phyloP scores from a whole-genome alignment of 2,329 filamentous ascomycete genomes.

The Aspergillus sp. region DNA sequence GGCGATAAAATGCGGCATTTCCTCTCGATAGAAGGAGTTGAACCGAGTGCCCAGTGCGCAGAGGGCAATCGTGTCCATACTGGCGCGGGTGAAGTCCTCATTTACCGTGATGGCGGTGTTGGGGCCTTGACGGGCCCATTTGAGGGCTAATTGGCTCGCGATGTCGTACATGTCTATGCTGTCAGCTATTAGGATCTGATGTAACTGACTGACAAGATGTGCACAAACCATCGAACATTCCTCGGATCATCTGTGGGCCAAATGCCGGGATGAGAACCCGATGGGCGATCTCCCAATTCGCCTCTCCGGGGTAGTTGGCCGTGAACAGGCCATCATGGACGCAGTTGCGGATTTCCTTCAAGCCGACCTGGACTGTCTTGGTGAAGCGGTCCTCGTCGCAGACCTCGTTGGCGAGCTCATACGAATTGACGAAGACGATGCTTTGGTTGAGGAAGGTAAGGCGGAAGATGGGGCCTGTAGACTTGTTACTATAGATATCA shows the following conservation, averaged over 20 bases:
- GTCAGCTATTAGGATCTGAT: background rate
- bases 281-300: slow-evolving; percentile 65
- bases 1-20: slow-evolving; percentile 67
- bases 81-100: slow-evolving; percentile 69
- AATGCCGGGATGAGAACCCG: slow-evolving; percentile 47
- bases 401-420: slow-evolving; percentile 59
- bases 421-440: slow-evolving; percentile 50
- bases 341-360: slow-evolving; percentile 58
- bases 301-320: slow-evolving; percentile 42
- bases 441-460: slow-evolving; percentile 49
- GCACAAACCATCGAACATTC: slow-evolving; percentile 40
- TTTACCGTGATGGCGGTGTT: slow-evolving; percentile 56
- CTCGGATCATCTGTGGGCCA: slow-evolving; percentile 43
- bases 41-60: slow-evolving; percentile 71
- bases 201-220: background rate
- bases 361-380: slow-evolving; percentile 53
- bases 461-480: slow-evolving; percentile 57
- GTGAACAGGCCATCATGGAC: slow-evolving; percentile 67
- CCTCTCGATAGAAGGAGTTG: slow-evolving; percentile 69
- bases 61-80: slow-evolving; percentile 69
- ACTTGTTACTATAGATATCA: too few relatives aligned
- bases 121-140: slow-evolving; percentile 51
- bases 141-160: slow-evolving; percentile 37
- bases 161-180: slow-evolving; percentile 40
- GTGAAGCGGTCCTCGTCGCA: slow-evolving; percentile 66